Percentiles rank a stretch among this genome's conserved stretches.
These are phyloP conservation scores for Teratosphaeria zuluensis DNA, from an alignment of 2,329 filamentous ascomycete genomes.

Conservation along the genomic window DNA sequence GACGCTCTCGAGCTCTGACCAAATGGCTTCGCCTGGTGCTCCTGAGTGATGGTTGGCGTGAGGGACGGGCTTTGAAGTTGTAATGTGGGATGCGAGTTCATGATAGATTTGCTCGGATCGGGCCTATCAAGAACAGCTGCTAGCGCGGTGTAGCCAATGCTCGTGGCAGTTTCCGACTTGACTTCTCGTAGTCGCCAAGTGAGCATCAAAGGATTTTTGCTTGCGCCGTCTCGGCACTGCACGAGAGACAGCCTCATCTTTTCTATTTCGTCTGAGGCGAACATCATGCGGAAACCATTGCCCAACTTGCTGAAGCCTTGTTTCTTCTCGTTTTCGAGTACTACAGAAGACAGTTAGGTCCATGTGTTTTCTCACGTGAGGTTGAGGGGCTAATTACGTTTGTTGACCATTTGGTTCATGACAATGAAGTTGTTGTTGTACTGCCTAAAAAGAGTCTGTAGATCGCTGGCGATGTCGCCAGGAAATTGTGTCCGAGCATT, in stretches of 20 bases:
- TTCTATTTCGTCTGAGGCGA: conserved; percentile 51
- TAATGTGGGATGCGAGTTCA: not conserved
- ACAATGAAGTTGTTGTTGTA: conserved; percentile 53
- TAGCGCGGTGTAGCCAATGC: conserved; percentile 52
- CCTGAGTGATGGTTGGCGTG: not conserved
- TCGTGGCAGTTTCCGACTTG: not conserved
- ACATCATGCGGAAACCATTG: conserved; percentile 55
- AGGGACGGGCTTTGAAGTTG: not conserved
- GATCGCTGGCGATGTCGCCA: conserved; percentile 51
- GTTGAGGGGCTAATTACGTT: conserved; percentile 20
- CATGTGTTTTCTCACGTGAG: too few relatives aligned
- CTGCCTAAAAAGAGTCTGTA: conserved; percentile 54
- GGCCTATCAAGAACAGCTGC: conserved; percentile 53
- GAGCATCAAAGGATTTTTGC: conserved; percentile 42
- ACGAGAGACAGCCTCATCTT: conserved; percentile 49
- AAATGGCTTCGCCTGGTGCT: not conserved
- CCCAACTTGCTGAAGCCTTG: conserved; percentile 50
- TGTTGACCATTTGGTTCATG: conserved; percentile 53
- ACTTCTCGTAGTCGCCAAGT: conserved; percentile 52
- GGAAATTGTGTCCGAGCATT: conserved; percentile 46
- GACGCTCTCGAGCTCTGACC: not conserved
- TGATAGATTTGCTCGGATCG: conserved; percentile 18
- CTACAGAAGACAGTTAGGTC: too few relatives aligned
- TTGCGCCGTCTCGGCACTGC: conserved; percentile 51
- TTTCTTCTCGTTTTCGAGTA: conserved; percentile 54